Evolutionary conservation across 129 eudicot genomes (phyloP), one percentile per base, ranked within the genome.

Genomic region (Artemisia tridentata): DNA sequence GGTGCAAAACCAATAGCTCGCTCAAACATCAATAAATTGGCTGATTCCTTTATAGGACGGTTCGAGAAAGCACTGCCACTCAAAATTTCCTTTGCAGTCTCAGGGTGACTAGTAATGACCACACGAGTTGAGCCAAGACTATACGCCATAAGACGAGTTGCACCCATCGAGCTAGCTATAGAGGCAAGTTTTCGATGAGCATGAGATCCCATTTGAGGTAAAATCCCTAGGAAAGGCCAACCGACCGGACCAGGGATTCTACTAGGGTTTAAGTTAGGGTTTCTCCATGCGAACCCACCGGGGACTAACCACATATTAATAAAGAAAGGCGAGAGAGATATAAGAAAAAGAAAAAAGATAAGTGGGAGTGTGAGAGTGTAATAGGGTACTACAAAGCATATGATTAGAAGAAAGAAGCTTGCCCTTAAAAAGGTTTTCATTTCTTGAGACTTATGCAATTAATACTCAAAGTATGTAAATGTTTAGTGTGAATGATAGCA

Each of bases 1-100:
- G 96, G 96, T 4, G 97, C 91, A 9, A 91, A 91, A 15, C 97
- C 97, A 75, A 91, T 88, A 80, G 97, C 96, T 34, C 97, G 82
- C 16, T 88, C 88, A 49, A 91, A 91, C 97, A 88, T 86, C 63
- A 91, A 73, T 16, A 79, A 51, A 17, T 83, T 85, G 0, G 97
- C 89, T 0, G 97, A 88, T 68, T 86, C 88, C 59, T 84, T 91
- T 14, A 86, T 59, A 14, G 97, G 97, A 17, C 97, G 97, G 80
- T 88, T 83, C 7, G 96, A 75, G 57, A 91, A 91, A 0, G 88
- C 78, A 23, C 76, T 75, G 7, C 92, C 86, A 38, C 77, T 77
- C 21, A 91, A 69, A 23, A 91, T 86, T 64, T 91, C 90, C 73
- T 74, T 86, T 0, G 97, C 97, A 0, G 86, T 88, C 20, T 88